Conservation (phyloP, 495 filamentous ascomycete species). For the Haplographium delicatum region DNA sequence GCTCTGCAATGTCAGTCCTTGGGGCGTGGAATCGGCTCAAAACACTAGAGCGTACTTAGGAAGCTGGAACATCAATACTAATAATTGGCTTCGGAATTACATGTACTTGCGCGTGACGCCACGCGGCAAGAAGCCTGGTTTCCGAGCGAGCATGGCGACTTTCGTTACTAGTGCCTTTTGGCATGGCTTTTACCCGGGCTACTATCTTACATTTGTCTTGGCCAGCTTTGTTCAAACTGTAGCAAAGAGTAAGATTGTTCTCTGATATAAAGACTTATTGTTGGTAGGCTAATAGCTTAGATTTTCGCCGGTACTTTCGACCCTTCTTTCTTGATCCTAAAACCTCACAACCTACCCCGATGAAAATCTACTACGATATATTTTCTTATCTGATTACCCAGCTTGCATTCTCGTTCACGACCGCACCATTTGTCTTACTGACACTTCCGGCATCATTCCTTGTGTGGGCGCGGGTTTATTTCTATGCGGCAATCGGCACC, state of each 20-base stretch:
- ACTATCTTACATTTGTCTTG: conserved; percentile 86
- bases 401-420: conserved; percentile 72
- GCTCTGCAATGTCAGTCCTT: conserved; percentile 78
- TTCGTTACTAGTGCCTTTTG: conserved; percentile 93
- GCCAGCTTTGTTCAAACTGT: conserved; percentile 86
- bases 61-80: conserved; percentile 98
- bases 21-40: conserved; percentile 79
- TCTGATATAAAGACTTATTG: not conserved
- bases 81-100: conserved; percentile 94
- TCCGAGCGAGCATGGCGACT: conserved; percentile 89
- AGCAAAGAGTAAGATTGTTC: conserved; percentile 71
- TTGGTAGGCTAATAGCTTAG: conserved; percentile 41
- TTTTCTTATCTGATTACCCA: conserved; percentile 78
- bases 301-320: conserved; percentile 82
- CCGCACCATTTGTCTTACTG: conserved; percentile 71
- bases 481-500: conserved; percentile 73
- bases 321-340: conserved; percentile 84
- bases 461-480: conserved; percentile 85
- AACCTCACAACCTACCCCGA: conserved; percentile 55
- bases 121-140: conserved; percentile 92
- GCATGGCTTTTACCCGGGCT: conserved; percentile 97
- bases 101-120: conserved; percentile 94
- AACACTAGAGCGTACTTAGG: conserved; percentile 85
- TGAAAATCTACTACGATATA: conserved; percentile 85
- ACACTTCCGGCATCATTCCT: conserved; percentile 57